Percentiles rank a stretch among this genome's conserved stretches.
Conservation (phyloP, 108 stramenopile species). For the Stephanodiscus minutulus region DNA sequence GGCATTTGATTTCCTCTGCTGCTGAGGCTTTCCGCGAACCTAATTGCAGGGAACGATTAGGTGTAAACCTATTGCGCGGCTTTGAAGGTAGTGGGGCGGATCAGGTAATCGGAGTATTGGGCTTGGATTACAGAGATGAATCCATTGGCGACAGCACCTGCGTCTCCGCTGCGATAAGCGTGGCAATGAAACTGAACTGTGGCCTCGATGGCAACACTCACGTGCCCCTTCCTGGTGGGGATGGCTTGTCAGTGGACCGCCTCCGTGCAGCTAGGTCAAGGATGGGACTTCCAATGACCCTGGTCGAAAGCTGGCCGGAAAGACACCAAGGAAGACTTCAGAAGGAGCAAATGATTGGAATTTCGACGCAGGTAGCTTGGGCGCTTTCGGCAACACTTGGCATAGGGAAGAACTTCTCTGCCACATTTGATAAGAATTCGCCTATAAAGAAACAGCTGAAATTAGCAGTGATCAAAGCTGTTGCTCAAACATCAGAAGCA, state of each 20-base stretch:
- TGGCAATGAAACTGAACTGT: conserved; percentile 28
- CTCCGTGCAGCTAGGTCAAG: conserved; percentile 25
- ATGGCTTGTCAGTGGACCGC: not conserved
- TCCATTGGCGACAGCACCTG: conserved; percentile 3
- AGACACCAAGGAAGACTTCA: conserved; percentile 33
- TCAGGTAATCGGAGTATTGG: conserved; percentile 19
- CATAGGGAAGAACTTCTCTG: conserved; percentile 14
- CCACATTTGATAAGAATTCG: conserved; percentile 11
- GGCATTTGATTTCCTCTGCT: conserved; percentile 28
- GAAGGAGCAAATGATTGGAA: conserved; percentile 28
- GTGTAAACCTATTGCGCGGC: conserved; percentile 23
- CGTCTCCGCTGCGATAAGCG: conserved; percentile 20
- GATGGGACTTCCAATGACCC: conserved; percentile 26
- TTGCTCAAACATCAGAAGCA: conserved; percentile 18
- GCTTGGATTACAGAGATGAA: conserved; percentile 34
- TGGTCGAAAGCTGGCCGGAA: conserved; percentile 39
- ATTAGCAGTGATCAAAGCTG: conserved; percentile 22
- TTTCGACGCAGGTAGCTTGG: conserved; percentile 31
- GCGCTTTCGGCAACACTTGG: conserved; percentile 20
- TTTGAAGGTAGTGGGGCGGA: conserved; percentile 6
- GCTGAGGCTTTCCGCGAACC: conserved; percentile 35
- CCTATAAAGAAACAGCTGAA: conserved; percentile 21
- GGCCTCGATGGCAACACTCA: conserved; percentile 42
- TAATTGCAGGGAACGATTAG: conserved; percentile 24
- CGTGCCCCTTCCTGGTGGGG: conserved; percentile 26